Evolutionary conservation across 345 rosid species (phyloP), one percentile per base, ranked within the genome.

Genomic region (Lagerstroemia speciosa): DNA sequence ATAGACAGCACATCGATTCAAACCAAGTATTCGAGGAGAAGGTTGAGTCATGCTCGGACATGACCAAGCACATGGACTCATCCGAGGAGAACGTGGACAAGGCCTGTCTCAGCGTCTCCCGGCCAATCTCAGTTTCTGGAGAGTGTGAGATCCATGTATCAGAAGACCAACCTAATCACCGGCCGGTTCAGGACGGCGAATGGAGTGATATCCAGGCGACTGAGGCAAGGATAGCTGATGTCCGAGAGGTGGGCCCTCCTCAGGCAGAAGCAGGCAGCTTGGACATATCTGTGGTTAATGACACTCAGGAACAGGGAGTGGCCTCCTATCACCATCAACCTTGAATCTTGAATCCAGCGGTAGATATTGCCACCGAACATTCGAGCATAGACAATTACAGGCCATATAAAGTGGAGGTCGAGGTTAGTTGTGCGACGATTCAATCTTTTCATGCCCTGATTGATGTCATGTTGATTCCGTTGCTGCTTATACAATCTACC

Each of bases 181-280:
- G 62, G 73, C 84, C 90, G 9, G 79, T 83, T 52, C 87, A 79
- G 57, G 96, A 91, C 32, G 81, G 83, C 58, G 88, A 86, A 69
- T 88, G 97, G 98, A 91, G 82, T 52, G 94, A 91, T 76, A 89
- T 93, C 76, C 96, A 83, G 79, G 91, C 98, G 72, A 89, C 97
- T 8, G 98, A 87, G 65, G 78, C 91, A 29, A 82, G 87, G 67
- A 82, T 87, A 67, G 79, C 92, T 7, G 90, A 91, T 70, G 98
- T 93, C 45, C 77, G 94, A 80, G 97, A 89, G 82, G 75, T 86
- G 64, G 78, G 83, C 17, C 67, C 86, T 24, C 68, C 87, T 0
- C 86, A 79, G 81, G 81, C 82, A 26, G 93, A 77, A 70, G 77
- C 84, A 57, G 82, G 80, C 81, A 91, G 94, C 80, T 66, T 83